Evolutionary conservation across 352 stramenopile genomes (phyloP).

Genomic region (Phytophthora pistaciae): DNA sequence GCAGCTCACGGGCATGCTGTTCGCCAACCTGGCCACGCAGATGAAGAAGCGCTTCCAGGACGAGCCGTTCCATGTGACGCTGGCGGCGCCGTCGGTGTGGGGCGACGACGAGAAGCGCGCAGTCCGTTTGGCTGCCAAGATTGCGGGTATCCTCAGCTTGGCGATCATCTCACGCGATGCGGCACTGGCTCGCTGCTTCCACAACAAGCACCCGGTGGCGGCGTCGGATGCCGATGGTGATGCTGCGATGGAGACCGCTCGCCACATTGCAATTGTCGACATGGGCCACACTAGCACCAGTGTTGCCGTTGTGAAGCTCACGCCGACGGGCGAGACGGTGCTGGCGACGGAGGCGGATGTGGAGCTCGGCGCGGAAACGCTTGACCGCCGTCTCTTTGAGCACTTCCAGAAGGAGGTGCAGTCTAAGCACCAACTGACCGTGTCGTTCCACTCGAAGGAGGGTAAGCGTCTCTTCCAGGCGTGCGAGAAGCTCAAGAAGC

Average conservation of each 20-base stretch:
- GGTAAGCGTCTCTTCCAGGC: slow-evolving; percentile 89
- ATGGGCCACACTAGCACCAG: slow-evolving; percentile 87
- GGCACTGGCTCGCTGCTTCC: slow-evolving; percentile 80
- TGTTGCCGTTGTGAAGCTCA: slow-evolving; percentile 77
- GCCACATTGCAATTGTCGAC: slow-evolving; percentile 88
- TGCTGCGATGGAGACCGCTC: slow-evolving; percentile 30
- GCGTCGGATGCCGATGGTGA: slow-evolving; percentile 27
- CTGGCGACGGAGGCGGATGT: slow-evolving; percentile 65
- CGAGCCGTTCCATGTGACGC: slow-evolving; percentile 60
- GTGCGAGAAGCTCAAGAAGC: slow-evolving; percentile 90
- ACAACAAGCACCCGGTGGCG: slow-evolving; percentile 82
- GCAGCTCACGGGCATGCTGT: slow-evolving; percentile 82
- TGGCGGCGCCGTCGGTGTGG: slow-evolving; percentile 79
- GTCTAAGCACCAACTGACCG: slow-evolving; percentile 54
- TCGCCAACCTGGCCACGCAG: slow-evolving; percentile 76
- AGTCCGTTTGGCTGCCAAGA: slow-evolving; percentile 57
- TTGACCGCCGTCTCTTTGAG: slow-evolving; percentile 82
- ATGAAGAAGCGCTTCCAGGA: slow-evolving; percentile 66
- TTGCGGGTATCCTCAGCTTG: slow-evolving; percentile 69
- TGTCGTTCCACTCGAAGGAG: slow-evolving; percentile 78
- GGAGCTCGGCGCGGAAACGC: slow-evolving; percentile 72
- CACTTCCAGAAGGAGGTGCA: slow-evolving; percentile 81
- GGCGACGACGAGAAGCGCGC: slow-evolving; percentile 55
- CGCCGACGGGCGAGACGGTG: slow-evolving; percentile 61
- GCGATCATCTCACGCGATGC: slow-evolving; percentile 61